Base-by-base conservation (phyloP, 495 filamentous ascomycete species). In the Penicillium antarcticum region DNA sequence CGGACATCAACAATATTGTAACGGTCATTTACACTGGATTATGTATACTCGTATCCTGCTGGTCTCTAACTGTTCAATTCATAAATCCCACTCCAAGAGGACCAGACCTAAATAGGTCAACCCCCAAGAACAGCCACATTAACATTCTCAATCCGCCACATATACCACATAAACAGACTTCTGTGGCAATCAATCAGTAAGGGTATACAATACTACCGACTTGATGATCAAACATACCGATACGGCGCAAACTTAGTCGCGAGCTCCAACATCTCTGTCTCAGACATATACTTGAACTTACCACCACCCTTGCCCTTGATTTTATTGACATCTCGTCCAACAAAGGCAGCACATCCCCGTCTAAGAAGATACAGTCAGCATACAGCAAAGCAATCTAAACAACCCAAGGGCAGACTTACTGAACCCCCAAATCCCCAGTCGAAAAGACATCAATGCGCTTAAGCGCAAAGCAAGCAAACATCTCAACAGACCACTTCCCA, bases 261-360 rank as follows among this genome's bases (percentile, higher is more conserved):
- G 45, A 87, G 69, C 57, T 92, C 85, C 57, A 87, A 65, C 94
- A 98, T 97, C 57, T 98, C 94, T 48, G 81, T 79, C 69, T 98
- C 94, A 11, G 79, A 76, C 89, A 97, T 94, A 63, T 96, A 98
- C 76, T 97, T 97, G 83, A 89, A 96, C 75, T 97, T 97, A 46
- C 89, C 88, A 51, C 80, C 79, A 18, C 86, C 86, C 58, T 90
- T 90, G 11, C 70, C 76, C 75, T 96, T 97, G 51, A 96, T 65
- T 66, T 89, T 94, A 19, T 71, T 80, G 2, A 97, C 84, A 66
- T 98, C 88, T 55, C 79, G 79, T 4, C 94, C 95, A 42, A 87
- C 70, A 60, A 94, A 92, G 1, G 87, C 85, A 3, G 95, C 94
- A 80, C 96, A 94, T 1, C 94, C 94, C 60, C 91, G 78, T 63